Evolutionary conservation across 176 grass and related monocot genomes (phyloP).

Genomic region (Zoysia pacifica): DNA sequence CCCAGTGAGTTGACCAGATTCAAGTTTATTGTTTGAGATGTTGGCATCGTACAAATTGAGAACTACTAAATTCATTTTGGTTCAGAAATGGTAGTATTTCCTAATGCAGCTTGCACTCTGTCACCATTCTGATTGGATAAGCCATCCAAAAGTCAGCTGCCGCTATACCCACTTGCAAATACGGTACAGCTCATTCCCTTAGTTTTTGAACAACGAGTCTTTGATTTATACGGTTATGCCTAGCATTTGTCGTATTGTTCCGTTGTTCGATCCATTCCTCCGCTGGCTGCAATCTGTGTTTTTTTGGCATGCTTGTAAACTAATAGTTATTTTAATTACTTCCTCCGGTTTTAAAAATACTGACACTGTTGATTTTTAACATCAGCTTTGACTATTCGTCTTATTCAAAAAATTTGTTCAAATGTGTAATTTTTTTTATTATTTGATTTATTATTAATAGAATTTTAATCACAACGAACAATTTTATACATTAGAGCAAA

Average conservation of each 20-base stretch:
- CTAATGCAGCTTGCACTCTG: neutral
- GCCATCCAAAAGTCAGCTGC: neutral
- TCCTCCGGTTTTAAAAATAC: too few species aligned
- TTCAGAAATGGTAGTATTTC: too few species aligned
- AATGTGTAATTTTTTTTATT: too few species aligned
- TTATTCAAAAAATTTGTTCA: too few species aligned
- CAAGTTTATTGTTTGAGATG: neutral
- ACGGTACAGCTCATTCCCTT: neutral
- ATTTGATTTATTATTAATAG: too few species aligned
- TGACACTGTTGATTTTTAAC: too few species aligned
- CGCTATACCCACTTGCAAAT: neutral
- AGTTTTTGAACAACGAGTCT: neutral
- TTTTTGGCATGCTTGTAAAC: neutral
- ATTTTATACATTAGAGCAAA: too few species aligned
- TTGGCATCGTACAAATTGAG: neutral
- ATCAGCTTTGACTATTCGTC: too few species aligned
- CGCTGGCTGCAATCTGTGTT: neutral
- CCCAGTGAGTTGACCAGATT: neutral
- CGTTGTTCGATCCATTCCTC: neutral
- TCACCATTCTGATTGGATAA: neutral
- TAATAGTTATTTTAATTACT: too few species aligned
- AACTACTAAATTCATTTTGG: neutral
- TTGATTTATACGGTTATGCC: neutral
- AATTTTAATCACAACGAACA: too few species aligned
- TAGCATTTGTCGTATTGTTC: neutral